Evolutionary conservation across 1,284 basidiomycete species (phyloP).

Genomic region (Ustilago sp.): DNA sequence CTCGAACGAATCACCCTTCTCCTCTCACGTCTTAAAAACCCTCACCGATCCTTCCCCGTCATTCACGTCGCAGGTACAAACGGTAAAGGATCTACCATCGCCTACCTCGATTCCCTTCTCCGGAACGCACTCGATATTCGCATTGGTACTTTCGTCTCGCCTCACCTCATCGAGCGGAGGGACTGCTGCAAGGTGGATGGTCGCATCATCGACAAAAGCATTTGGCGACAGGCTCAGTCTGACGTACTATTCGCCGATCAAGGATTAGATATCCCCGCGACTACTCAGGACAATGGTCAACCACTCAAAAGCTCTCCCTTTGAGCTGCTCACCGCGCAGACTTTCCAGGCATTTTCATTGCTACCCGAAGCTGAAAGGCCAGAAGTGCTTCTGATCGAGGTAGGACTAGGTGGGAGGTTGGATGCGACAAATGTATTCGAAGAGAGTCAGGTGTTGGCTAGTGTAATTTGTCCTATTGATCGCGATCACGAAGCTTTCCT

Average conservation of each 20-base stretch:
- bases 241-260: slow-evolving; percentile 75
- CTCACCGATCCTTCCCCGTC: slow-evolving; percentile 81
- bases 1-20: slow-evolving; percentile 79
- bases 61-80: slow-evolving; percentile 96
- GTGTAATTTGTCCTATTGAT: slow-evolving; percentile 85
- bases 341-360: slow-evolving; percentile 60
- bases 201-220: slow-evolving; percentile 72
- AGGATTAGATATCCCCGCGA: slow-evolving; percentile 76
- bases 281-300: slow-evolving; percentile 23
- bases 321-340: slow-evolving; percentile 72
- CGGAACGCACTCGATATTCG: slow-evolving; percentile 72
- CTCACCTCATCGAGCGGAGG: slow-evolving; percentile 83
- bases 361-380: slow-evolving; percentile 71
- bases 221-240: slow-evolving; percentile 74
- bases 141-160: slow-evolving; percentile 90
- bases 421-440: slow-evolving; percentile 92
- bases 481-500: slow-evolving; percentile 92
- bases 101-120: slow-evolving; percentile 83
- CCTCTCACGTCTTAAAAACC: slow-evolving; percentile 73
- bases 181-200: slow-evolving; percentile 83
- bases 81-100: slow-evolving; percentile 93
- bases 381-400: slow-evolving; percentile 89
- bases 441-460: slow-evolving; percentile 77
- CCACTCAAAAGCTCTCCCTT: slow-evolving; percentile 60
- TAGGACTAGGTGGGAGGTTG: slow-evolving; percentile 90